Evolutionary conservation across 192 early-diverging fungal species (phyloP).

Genomic region (Backusella luteola): DNA sequence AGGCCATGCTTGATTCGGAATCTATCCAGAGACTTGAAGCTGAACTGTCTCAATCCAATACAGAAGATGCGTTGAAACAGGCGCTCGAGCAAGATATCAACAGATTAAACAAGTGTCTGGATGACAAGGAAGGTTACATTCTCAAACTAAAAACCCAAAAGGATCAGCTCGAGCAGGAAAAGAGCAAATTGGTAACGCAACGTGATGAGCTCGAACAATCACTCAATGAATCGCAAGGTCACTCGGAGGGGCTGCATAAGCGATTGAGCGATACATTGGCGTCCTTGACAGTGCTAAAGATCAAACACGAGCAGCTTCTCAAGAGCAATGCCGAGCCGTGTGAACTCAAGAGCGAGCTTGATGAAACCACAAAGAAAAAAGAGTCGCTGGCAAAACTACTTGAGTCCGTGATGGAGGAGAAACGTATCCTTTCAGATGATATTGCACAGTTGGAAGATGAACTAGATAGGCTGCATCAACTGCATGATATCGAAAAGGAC

Average conservation of each 20-base stretch:
- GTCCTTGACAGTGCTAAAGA: background rate
- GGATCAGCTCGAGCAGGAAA: background rate
- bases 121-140: background rate
- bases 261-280: slow-evolving; percentile 3
- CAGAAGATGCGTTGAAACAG: background rate
- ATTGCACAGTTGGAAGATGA: background rate
- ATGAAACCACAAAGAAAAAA: background rate
- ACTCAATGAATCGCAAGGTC: background rate
- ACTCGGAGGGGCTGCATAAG: background rate
- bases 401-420: background rate
- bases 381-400: background rate
- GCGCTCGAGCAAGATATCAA: background rate
- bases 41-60: background rate
- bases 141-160: background rate
- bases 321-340: background rate
- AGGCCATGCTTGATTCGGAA: background rate
- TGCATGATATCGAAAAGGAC: slow-evolving; percentile 1
- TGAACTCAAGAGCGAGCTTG: background rate
- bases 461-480: background rate
- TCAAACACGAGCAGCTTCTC: background rate
- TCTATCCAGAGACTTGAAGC: background rate
- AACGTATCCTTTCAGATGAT: background rate
- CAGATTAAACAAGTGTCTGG: background rate
- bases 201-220: background rate
- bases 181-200: background rate